Evolutionary conservation across 495 filamentous ascomycete species (phyloP), one percentile per base, ranked within the genome.

Genomic region (Hypoxylon crocopeplum): DNA sequence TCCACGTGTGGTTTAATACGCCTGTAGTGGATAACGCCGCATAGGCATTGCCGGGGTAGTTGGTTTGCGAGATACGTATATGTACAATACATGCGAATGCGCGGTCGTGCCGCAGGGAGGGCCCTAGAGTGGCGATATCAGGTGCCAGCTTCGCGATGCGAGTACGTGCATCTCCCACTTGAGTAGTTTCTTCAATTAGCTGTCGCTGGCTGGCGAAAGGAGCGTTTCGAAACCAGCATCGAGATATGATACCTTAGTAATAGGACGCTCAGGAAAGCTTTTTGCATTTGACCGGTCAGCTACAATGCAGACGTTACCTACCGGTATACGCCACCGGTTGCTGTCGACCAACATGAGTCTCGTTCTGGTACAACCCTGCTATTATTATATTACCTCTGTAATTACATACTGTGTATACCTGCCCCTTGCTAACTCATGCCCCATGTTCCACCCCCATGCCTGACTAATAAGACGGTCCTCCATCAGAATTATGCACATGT

Each of bases 91-190:
- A 48, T 27, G 16, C 27, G 25, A 39, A 56, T 45, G 51, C 40
- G 32, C 44, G 17, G 25, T 29, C 24, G 48, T 24, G 42, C 30
- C 27, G 48, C 44, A 48, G 32, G 30, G 52, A 33, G 24, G 39
- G 37, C 7, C 34, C 10, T 5, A 33, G 36, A 47, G 27, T 37
- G 44, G 48, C 24, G 39, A 64, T 55, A 64, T 64, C 61, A 64
- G 61, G 61, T 64, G 61, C 61, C 22, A 20, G 24, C 24, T 37
- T 40, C 44, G 44, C 40, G 54, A 59, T 64, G 61, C 61, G 61
- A 64, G 61, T 64, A 59, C 61, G 44, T 64, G 61, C 61, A 49
- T 59, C 54, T 54, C 54, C 48, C 38, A 45, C 22, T 56, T 30
- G 36, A 29, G 13, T 39, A 15, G 34, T 13, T 30, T 25, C 10